Conservation (phyloP, 192 early-diverging fungal species). For the Lobosporangium transversale region DNA sequence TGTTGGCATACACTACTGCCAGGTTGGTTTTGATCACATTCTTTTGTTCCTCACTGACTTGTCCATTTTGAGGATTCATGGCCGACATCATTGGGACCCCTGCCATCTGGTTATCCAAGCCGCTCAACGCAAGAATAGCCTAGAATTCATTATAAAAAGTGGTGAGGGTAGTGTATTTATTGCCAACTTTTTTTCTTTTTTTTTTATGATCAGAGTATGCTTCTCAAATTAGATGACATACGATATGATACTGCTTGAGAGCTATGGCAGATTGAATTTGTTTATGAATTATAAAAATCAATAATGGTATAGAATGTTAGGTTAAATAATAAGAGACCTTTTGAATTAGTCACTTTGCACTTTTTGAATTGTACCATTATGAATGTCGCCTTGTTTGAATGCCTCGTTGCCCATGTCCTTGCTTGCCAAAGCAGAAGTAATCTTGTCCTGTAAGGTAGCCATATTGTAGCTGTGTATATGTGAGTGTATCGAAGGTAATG, state of each 20-base stretch:
- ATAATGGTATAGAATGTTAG: background rate
- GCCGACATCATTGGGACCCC: slow-evolving; percentile 43
- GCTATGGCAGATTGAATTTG: no score
- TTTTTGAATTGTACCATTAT: slow-evolving; percentile 51
- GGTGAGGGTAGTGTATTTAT: background rate
- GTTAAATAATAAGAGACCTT: background rate
- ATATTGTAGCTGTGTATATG: slow-evolving; percentile 2
- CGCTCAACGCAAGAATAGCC: slow-evolving; percentile 51
- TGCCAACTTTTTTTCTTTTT: background rate
- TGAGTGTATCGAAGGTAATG: background rate
- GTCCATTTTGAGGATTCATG: slow-evolving; percentile 8
- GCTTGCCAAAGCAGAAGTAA: slow-evolving; percentile 20
- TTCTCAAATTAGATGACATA: slow-evolving; percentile 8
- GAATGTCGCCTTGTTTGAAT: slow-evolving; percentile 49
- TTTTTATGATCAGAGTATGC: background rate
- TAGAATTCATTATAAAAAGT: slow-evolving; percentile 4
- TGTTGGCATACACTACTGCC: slow-evolving; percentile 44
- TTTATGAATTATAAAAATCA: background rate
- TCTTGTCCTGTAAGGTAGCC: slow-evolving; percentile 40
- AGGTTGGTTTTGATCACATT: slow-evolving; percentile 42
- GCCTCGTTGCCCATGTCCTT: slow-evolving; percentile 55
- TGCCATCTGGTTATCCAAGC: slow-evolving; percentile 53
- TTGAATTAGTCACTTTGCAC: no score
- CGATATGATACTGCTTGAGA: slow-evolving; percentile 50
- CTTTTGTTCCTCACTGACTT: slow-evolving; percentile 25